These are phyloP conservation scores for Fusarium avenaceum DNA, from an alignment of 2,329 filamentous ascomycete genomes.

Conservation along the genomic window DNA sequence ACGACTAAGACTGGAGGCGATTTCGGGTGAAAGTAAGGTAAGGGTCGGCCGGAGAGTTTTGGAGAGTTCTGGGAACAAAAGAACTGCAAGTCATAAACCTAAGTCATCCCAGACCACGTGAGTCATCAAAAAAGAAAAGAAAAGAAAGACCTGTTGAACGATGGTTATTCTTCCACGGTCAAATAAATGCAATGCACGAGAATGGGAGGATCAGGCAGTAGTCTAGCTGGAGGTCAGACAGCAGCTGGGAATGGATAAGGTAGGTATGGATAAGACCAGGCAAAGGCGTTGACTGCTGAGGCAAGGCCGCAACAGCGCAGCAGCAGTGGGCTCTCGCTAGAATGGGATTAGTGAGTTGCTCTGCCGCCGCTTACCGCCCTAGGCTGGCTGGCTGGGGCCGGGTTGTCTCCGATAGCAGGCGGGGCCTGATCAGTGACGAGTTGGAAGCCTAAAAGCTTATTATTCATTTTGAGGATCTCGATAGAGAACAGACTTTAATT, in stretches of 20 bases:
- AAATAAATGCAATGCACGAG: conserved; percentile 29
- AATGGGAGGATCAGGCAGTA: conserved; percentile 48
- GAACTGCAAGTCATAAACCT: conserved; percentile 21
- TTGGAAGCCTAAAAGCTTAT: conserved; percentile 6
- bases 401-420: conserved; percentile 28
- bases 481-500: not conserved
- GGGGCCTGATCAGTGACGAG: not conserved
- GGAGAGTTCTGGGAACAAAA: not conserved
- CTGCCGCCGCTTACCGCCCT: conserved; percentile 47
- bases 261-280: conserved; percentile 29
- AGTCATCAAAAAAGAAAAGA: conserved; percentile 38
- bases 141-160: conserved; percentile 29
- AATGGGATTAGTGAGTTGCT: conserved; percentile 39
- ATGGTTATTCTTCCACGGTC: conserved; percentile 28
- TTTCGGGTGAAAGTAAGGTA: conserved; percentile 13
- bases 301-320: conserved; percentile 38
- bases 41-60: conserved; percentile 8
- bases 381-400: conserved; percentile 35
- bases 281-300: conserved; percentile 45
- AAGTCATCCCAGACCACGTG: conserved; percentile 37
- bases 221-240: conserved; percentile 41
- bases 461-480: not conserved
- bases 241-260: conserved; percentile 41
- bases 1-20: conserved; percentile 16
- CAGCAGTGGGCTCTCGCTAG: conserved; percentile 31